A percentile compares a stretch with the other conserved stretches of the same genome.
Evolutionary conservation across 306 rosid genomes (phyloP).

Genomic region (Alnus rubra): DNA sequence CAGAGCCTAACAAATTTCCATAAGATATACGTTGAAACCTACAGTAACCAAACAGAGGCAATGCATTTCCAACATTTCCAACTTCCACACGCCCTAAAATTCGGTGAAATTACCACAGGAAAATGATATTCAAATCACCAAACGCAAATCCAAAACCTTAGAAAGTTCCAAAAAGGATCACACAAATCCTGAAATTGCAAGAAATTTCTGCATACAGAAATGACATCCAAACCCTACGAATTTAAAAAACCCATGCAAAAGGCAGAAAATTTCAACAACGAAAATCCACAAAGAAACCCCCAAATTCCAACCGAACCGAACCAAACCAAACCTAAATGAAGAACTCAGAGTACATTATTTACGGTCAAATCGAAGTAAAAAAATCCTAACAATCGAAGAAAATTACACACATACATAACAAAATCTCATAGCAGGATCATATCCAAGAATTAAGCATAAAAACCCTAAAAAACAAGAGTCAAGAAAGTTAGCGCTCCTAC

Average conservation of each 20-base stretch:
- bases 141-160: not conserved
- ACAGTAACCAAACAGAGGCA: not conserved
- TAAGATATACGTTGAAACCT: not conserved
- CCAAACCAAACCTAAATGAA: not conserved
- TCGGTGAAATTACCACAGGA: not conserved
- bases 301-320: not conserved
- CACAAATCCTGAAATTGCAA: not conserved
- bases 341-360: not conserved
- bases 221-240: not conserved
- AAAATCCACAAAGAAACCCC: not conserved
- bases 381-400: slow-evolving; percentile 6
- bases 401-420: not conserved
- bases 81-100: not conserved
- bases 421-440: not conserved
- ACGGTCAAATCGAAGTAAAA: not conserved
- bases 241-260: not conserved
- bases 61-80: not conserved
- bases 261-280: not conserved
- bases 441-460: not conserved
- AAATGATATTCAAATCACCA: not conserved
- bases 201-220: not conserved
- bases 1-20: not conserved
- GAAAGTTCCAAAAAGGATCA: not conserved
- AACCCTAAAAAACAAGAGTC: no score
- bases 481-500: no score